Base-by-base conservation (phyloP, 1,139 yeast species). In the Diutina ranongensis region DNA sequence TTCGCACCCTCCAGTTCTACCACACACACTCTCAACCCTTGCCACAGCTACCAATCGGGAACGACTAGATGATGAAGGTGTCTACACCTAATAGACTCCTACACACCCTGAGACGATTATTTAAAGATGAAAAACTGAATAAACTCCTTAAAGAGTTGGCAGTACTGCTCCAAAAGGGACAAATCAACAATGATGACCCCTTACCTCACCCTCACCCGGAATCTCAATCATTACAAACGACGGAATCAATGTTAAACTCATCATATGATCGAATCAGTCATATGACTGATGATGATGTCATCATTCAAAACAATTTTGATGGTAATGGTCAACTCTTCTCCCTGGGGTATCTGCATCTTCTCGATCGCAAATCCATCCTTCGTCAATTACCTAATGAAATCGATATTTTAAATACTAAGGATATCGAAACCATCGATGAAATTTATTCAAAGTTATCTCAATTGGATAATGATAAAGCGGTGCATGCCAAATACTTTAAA, bases 211-310 rank as follows among this genome's bases (percentile, higher is more conserved):
- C n/a, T n/a, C n/a, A n/a, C n/a, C n/a, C n/a, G n/a, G n/a, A n/a
- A n/a, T n/a, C n/a, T n/a, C n/a, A n/a, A n/a, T n/a, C n/a, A n/a
- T n/a, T n/a, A n/a, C n/a, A n/a, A n/a, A n/a, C n/a, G n/a, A n/a
- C n/a, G n/a, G n/a, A n/a, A n/a, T n/a, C n/a, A n/a, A n/a, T n/a
- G n/a, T n/a, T n/a, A n/a, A n/a, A 12, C 34, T 15, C 15, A n/a
- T 31, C 15, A n/a, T 66, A 61, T 47, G 69, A 65, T 25, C 59
- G 61, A 45, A 52, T 65, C n/a, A 61, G 67, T 9, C 64, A 58
- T 49, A 68, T 70, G 74, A 57, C 69, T n/a, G 55, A 57, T 9
- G 64, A 67, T 28, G 73, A 70, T 49, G 53, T 70, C 27, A 50
- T 55, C 45, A 60, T 67, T 36, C 74, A 71, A 51, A 57, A 61